These are phyloP conservation scores for Silene noctiflora DNA, from an alignment of 179 eudicot genomes.

Conservation along the genomic window DNA sequence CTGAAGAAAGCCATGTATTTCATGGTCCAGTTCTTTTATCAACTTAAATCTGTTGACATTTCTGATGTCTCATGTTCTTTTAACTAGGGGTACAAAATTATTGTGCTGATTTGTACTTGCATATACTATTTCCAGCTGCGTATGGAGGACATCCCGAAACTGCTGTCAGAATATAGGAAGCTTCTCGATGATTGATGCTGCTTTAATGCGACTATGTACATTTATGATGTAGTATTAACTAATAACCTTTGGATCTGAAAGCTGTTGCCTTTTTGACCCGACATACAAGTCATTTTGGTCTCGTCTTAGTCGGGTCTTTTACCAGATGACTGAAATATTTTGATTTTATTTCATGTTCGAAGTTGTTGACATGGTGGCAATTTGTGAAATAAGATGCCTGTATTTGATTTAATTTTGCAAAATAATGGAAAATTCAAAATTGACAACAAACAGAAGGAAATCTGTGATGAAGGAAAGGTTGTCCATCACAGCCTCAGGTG, in stretches of 20 bases:
- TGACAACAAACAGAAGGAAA: too few relatives aligned
- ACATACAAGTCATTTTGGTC: too few relatives aligned
- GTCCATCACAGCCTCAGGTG: background rate
- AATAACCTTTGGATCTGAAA: background rate
- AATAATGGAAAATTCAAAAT: too few relatives aligned
- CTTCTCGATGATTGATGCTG: conserved; percentile 20
- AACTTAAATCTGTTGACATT: background rate
- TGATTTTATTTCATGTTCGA: too few relatives aligned
- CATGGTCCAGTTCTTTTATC: background rate
- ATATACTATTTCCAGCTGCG: conserved; percentile 21
- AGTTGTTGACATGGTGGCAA: too few relatives aligned
- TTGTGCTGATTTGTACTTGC: background rate
- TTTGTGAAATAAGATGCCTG: too few relatives aligned
- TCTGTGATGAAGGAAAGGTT: too few relatives aligned
- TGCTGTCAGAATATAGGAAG: conserved; percentile 28
- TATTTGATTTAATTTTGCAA: too few relatives aligned
- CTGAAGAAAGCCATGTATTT: background rate
- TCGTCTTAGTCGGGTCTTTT: too few relatives aligned
- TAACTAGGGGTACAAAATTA: background rate
- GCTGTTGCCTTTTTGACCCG: background rate
- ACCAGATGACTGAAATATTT: too few relatives aligned
- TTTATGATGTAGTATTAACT: background rate
- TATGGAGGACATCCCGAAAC: conserved; percentile 27
- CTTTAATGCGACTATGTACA: background rate
- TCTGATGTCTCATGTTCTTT: background rate